phyloP scores from a whole-genome alignment of 75 land plant genomes.

The Cryptomeria japonica region DNA sequence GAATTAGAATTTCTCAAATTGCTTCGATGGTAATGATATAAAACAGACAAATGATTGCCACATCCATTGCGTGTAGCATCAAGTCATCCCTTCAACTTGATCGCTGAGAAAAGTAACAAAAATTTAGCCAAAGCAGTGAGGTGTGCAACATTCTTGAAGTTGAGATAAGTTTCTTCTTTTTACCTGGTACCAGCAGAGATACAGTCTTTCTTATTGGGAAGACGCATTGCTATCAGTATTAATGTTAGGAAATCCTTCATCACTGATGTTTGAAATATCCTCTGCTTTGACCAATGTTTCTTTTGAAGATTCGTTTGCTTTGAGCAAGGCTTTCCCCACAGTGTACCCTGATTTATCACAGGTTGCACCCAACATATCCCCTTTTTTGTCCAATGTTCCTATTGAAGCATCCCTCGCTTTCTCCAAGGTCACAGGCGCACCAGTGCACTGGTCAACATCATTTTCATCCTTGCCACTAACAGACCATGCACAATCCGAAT shows the following conservation, averaged over 20 bases:
- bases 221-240: background rate
- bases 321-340: background rate
- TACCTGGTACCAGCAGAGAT: background rate
- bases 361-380: background rate
- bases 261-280: background rate
- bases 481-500: background rate
- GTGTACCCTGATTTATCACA: too few relatives aligned
- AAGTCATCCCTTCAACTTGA: background rate
- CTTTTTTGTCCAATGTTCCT: background rate
- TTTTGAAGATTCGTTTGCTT: background rate
- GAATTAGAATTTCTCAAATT: background rate
- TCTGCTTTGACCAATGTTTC: background rate
- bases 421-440: background rate
- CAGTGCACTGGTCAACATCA: background rate
- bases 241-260: background rate
- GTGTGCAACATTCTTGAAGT: background rate
- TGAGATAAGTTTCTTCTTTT: conserved; percentile 7
- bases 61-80: background rate
- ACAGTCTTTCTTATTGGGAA: background rate
- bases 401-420: background rate
- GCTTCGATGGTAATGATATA: background rate
- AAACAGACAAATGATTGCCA: conserved; percentile 6
- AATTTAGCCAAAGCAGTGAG: background rate
- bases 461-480: background rate
- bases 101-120: background rate